phyloP scores from a whole-genome alignment of 768 basidiomycete genomes.

The Leccinellum albellum region DNA sequence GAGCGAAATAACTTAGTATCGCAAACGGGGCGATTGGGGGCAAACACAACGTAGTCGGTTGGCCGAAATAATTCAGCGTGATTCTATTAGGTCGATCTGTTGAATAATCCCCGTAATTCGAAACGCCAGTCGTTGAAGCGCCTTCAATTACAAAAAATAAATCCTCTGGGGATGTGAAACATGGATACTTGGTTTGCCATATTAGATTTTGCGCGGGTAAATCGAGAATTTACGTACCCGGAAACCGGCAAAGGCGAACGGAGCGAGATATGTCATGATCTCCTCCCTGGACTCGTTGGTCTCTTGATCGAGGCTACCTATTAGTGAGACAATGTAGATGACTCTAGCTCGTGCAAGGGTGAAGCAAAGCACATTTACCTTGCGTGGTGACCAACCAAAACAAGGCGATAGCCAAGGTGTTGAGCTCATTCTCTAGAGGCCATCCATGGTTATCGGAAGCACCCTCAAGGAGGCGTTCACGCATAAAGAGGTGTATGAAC shows the following conservation, averaged over 20 bases:
- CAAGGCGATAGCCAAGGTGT: constrained; percentile 44
- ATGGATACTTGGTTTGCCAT: constrained; percentile 29
- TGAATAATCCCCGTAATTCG: constrained; percentile 27
- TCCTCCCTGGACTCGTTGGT: constrained; percentile 29
- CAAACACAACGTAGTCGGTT: constrained; percentile 28
- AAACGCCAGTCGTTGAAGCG: constrained; percentile 11
- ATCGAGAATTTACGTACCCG: constrained; percentile 36
- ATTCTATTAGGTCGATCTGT: constrained; percentile 29
- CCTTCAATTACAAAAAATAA: constrained; percentile 22
- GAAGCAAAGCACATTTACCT: constrained; percentile 5
- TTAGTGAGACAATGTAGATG: background rate
- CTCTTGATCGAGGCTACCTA: constrained; percentile 32
- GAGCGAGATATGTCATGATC: constrained; percentile 37
- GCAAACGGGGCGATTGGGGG: constrained; percentile 47
- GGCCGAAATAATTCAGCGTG: constrained; percentile 44
- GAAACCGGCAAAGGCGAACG: constrained; percentile 48
- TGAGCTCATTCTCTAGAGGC: constrained; percentile 45
- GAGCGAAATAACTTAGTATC: constrained; percentile 45
- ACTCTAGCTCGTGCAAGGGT: background rate
- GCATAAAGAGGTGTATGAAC: constrained; percentile 41
- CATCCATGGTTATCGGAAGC: constrained; percentile 41
- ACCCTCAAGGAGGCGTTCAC: constrained; percentile 37
- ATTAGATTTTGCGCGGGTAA: constrained; percentile 7
- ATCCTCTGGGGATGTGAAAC: constrained; percentile 37
- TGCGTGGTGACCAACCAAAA: constrained; percentile 45